phyloP scores from a whole-genome alignment of 2,329 filamentous ascomycete species.

The Aspergillus tamarii region DNA sequence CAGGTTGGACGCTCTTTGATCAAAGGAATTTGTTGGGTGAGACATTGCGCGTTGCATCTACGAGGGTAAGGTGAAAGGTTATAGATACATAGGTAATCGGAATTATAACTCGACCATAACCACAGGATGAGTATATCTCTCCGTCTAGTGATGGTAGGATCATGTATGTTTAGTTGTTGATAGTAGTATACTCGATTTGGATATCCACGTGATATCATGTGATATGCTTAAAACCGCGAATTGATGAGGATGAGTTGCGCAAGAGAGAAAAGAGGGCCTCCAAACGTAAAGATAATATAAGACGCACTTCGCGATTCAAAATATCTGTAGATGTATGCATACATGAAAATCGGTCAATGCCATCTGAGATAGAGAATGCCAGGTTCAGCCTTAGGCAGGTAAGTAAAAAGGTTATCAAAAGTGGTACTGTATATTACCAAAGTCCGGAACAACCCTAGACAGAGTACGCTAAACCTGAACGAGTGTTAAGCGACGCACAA shows the following conservation, averaged over 20 bases:
- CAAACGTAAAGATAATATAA: not conserved
- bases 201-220: too few relatives aligned
- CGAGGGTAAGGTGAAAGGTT: not conserved
- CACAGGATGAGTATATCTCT: not conserved
- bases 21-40: not conserved
- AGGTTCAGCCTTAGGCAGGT: not conserved
- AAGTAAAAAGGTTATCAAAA: too few relatives aligned
- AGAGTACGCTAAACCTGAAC: constrained; percentile 38
- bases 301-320: not conserved
- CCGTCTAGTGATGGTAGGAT: not conserved
- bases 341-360: not conserved
- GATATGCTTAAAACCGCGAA: too few relatives aligned
- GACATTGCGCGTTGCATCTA: not conserved
- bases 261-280: not conserved
- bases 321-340: not conserved
- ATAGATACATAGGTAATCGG: not conserved
- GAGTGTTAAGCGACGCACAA: constrained; percentile 50
- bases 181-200: not conserved
- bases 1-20: not conserved
- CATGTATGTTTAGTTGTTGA: not conserved
- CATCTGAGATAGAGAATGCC: not conserved
- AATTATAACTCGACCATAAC: not conserved
- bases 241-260: not conserved
- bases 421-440: not conserved
- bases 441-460: constrained; percentile 35